These are phyloP conservation scores for Begonia peltatifolia DNA, from an alignment of 306 rosid genomes.

Conservation along the genomic window DNA sequence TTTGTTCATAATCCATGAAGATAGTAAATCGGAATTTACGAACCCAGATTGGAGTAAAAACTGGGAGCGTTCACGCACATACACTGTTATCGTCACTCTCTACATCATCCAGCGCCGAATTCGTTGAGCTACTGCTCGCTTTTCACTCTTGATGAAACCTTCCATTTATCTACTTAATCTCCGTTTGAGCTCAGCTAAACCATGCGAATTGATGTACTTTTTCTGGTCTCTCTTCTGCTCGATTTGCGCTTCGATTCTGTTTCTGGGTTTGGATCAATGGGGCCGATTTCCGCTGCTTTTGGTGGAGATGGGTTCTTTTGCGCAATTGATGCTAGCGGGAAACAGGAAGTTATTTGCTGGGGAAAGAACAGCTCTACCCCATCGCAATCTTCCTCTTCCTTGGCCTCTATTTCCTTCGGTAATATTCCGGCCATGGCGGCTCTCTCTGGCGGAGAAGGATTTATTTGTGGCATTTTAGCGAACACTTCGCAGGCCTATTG, in stretches of 20 bases:
- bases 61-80: conserved; percentile 54
- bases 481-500: conserved; percentile 65
- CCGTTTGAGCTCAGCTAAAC: conserved; percentile 10
- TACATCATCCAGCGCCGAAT: conserved; percentile 1
- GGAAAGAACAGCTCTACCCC: conserved; percentile 42
- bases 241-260: conserved; percentile 13
- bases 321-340: conserved; percentile 81
- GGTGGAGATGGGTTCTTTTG: conserved; percentile 60
- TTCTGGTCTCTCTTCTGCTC: conserved; percentile 15
- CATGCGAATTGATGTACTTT: conserved; percentile 37
- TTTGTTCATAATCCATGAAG: not conserved
- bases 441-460: conserved; percentile 76
- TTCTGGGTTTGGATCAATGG: conserved; percentile 70
- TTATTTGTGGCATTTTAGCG: conserved; percentile 66
- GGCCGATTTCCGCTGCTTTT: conserved; percentile 69
- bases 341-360: conserved; percentile 73
- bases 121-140: conserved; percentile 8
- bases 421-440: conserved; percentile 65
- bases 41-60: conserved; percentile 20
- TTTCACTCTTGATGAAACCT: conserved; percentile 24
- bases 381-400: conserved; percentile 18
- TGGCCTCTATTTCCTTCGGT: conserved; percentile 15
- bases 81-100: conserved; percentile 43
- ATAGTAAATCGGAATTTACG: not conserved
- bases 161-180: conserved; percentile 7